These are phyloP conservation scores for Carex cristatella DNA, from an alignment of 176 grass and related monocot genomes.

Conservation along the genomic window DNA sequence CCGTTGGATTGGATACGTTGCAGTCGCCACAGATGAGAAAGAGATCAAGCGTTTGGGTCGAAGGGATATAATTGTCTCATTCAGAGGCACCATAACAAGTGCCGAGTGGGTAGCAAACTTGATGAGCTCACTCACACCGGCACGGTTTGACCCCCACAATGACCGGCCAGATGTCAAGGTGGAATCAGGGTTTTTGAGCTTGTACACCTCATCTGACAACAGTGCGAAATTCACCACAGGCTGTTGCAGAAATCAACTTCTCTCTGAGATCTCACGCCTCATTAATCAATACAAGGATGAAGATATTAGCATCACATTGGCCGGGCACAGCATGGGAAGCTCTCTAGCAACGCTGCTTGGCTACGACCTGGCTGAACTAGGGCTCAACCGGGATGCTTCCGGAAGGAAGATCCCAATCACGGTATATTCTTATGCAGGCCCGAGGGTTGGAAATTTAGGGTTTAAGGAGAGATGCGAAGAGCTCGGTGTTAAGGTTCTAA, in stretches of 20 bases:
- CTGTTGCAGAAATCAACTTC: conserved; percentile 68
- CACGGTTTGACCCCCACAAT: conserved; percentile 52
- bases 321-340: conserved; percentile 83
- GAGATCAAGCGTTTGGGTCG: conserved; percentile 34
- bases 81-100: conserved; percentile 60
- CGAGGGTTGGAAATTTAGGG: conserved; percentile 51
- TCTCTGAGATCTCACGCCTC: conserved; percentile 45
- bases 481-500: conserved; percentile 62
- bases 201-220: conserved; percentile 64
- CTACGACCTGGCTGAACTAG: conserved; percentile 68
- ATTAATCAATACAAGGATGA: conserved; percentile 39
- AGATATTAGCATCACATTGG: conserved; percentile 60
- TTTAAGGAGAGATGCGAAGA: conserved; percentile 69
- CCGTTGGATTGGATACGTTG: conserved; percentile 80
- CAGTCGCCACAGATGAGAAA: conserved; percentile 32
- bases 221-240: conserved; percentile 38
- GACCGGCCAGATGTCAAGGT: conserved; percentile 52
- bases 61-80: conserved; percentile 52
- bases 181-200: conserved; percentile 59
- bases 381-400: conserved; percentile 20
- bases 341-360: conserved; percentile 64
- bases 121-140: conserved; percentile 65
- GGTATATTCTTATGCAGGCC: conserved; percentile 66
- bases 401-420: conserved; percentile 39
- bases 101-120: conserved; percentile 77